Percentiles rank a stretch among this genome's conserved stretches.
Evolutionary conservation across 768 basidiomycete genomes (phyloP).

Genomic region (Trametes sanguinea): DNA sequence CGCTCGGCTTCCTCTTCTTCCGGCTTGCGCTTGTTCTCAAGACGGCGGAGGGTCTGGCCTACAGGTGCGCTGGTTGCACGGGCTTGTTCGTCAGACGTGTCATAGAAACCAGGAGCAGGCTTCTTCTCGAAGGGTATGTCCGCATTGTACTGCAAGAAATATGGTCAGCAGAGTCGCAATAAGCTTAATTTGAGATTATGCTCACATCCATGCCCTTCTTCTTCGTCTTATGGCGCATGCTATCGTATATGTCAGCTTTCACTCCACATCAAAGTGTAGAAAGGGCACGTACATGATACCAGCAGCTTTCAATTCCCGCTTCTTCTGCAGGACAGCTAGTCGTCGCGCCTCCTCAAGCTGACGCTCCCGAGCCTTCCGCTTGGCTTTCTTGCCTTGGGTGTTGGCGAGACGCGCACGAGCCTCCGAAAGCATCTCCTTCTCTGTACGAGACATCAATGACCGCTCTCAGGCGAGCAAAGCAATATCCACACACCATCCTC

Average conservation of each 20-base stretch:
- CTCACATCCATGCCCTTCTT: slow-evolving; percentile 96
- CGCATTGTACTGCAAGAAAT: slow-evolving; percentile 78
- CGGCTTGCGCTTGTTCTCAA: slow-evolving; percentile 94
- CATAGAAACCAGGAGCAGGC: slow-evolving; percentile 94
- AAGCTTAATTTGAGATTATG: slow-evolving; percentile 15
- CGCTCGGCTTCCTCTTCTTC: slow-evolving; percentile 94
- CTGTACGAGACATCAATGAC: slow-evolving; percentile 40
- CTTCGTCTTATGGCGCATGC: slow-evolving; percentile 92
- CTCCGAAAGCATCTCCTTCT: slow-evolving; percentile 99
- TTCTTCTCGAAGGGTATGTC: slow-evolving; percentile 99
- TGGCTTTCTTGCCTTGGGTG: slow-evolving; percentile 99
- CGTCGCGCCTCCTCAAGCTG: slow-evolving; percentile 96
- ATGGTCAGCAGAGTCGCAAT: slow-evolving; percentile 12
- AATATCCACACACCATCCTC: slow-evolving; percentile 74
- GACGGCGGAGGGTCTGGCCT: slow-evolving; percentile 85
- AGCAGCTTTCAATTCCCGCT: slow-evolving; percentile 95
- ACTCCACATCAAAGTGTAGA: background rate
- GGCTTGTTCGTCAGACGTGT: slow-evolving; percentile 91
- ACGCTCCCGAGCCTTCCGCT: slow-evolving; percentile 96
- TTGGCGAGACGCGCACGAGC: slow-evolving; percentile 97
- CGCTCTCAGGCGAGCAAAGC: background rate
- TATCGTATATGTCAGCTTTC: slow-evolving; percentile 31
- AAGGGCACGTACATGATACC: slow-evolving; percentile 71
- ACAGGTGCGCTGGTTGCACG: slow-evolving; percentile 85
- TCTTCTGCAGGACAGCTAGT: slow-evolving; percentile 94